These are phyloP conservation scores for Trichoderma orchidacearum DNA, from an alignment of 495 filamentous ascomycete genomes.

Conservation along the genomic window DNA sequence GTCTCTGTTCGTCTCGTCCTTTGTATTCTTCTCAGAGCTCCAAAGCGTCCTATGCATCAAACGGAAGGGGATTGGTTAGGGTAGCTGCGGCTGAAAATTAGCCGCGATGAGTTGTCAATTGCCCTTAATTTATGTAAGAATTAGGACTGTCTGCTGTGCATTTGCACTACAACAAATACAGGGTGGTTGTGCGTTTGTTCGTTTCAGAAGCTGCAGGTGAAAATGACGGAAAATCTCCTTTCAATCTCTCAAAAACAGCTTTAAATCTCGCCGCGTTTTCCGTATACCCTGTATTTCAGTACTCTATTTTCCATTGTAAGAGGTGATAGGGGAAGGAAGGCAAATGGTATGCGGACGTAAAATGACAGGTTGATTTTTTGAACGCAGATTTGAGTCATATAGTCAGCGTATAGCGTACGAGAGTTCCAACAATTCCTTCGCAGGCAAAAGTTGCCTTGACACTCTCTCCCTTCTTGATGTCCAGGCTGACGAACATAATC, in stretches of 20 bases:
- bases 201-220: not conserved
- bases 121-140: too few species aligned
- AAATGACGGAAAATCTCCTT: not conserved
- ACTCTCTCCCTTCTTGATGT: constrained; percentile 41
- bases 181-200: not conserved
- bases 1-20: not conserved
- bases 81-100: not conserved
- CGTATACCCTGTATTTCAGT: too few species aligned
- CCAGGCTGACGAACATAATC: constrained; percentile 46
- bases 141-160: not conserved
- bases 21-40: not conserved
- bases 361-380: not conserved
- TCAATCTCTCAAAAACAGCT: not conserved
- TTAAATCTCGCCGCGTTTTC: too few species aligned
- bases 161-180: not conserved
- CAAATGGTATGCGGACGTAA: too few species aligned
- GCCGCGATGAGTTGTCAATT: not conserved
- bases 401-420: constrained; percentile 8
- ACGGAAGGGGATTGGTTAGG: not conserved
- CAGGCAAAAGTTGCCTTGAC: constrained; percentile 70
- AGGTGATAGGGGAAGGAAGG: too few species aligned
- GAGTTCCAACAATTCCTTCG: constrained; percentile 82
- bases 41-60: too few species aligned
- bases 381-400: not conserved
- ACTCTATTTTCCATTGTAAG: too few species aligned